Base-by-base conservation (phyloP, 306 rosid species). In the Datisca glomerata region DNA sequence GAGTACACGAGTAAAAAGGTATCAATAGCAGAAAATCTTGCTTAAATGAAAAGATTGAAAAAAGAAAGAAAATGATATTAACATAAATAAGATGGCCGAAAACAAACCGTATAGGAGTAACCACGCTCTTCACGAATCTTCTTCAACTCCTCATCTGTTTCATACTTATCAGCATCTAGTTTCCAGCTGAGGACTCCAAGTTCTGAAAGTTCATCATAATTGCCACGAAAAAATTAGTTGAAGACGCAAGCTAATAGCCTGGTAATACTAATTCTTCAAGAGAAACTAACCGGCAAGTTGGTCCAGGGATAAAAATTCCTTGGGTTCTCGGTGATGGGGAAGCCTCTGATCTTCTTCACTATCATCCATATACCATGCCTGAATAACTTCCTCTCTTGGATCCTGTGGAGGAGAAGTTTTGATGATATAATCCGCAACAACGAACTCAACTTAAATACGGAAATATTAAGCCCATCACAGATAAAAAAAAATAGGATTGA, bases 341-440 rank as follows among this genome's bases (percentile, higher is more conserved):
- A 78, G 85, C 39, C 98, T 76, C 71, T 91, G 98, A 66, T 91
- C 98, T 60, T 72, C 98, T 21, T 68, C 60, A 57, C 80, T 78
- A 33, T 80, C 94, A 75, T 91, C 96, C 98, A 91, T 91, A 75
- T 64, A 85, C 96, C 98, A 91, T 58, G 98, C 98, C 63, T 91
- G 82, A 69, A 91, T 2, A 52, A 91, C 94, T 55, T 91, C 96
- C 76, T 91, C 94, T 18, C 92, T 76, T 24, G 87, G 76, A 61
- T 91, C 96, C 98, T 91, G 55, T 19, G 55, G 36, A n/a, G n/a
- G n/a, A n/a, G n/a, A n/a, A n/a, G n/a, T n/a, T n/a, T n/a, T n/a
- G n/a, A n/a, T n/a, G n/a, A n/a, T n/a, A n/a, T n/a, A n/a, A n/a
- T n/a, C n/a, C n/a, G n/a, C n/a, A n/a, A n/a, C n/a, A n/a, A n/a